Evolutionary conservation across 495 filamentous ascomycete genomes (phyloP).

Genomic region (Penicillium roqueforti): DNA sequence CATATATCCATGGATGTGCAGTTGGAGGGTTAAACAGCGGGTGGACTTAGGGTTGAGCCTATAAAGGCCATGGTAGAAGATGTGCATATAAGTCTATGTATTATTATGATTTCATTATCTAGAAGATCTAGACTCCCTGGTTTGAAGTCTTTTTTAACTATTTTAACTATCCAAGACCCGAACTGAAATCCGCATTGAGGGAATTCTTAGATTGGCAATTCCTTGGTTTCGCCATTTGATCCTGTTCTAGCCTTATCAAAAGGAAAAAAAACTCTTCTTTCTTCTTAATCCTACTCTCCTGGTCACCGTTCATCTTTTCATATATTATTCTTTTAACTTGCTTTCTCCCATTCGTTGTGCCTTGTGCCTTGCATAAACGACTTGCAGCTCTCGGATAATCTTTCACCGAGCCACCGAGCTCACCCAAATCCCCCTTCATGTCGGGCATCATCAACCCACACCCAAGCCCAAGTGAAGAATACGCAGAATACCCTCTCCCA

Average conservation of each 20-base stretch:
- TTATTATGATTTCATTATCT: background rate
- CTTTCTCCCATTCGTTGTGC: background rate
- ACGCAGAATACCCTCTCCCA: conserved; percentile 22
- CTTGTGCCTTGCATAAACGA: conserved; percentile 2
- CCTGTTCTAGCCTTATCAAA: background rate
- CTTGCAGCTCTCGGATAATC: background rate
- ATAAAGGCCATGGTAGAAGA: background rate
- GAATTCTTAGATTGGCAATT: background rate
- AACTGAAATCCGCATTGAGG: background rate
- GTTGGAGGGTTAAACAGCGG: background rate
- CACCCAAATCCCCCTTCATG: conserved; percentile 14
- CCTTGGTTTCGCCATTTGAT: background rate
- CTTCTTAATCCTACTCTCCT: background rate
- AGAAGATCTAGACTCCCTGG: background rate
- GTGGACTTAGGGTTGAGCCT: background rate
- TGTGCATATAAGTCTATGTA: background rate
- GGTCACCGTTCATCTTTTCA: background rate
- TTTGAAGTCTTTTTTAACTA: background rate
- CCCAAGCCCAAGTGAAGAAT: conserved; percentile 27
- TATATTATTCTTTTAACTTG: background rate
- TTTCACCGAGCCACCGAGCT: background rate
- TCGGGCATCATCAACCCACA: conserved; percentile 22
- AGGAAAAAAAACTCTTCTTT: background rate
- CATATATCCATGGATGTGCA: background rate
- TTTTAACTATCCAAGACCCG: background rate